These are phyloP conservation scores for Saturnispora kantuleensis DNA, from an alignment of 805 yeast genomes.

Conservation along the genomic window DNA sequence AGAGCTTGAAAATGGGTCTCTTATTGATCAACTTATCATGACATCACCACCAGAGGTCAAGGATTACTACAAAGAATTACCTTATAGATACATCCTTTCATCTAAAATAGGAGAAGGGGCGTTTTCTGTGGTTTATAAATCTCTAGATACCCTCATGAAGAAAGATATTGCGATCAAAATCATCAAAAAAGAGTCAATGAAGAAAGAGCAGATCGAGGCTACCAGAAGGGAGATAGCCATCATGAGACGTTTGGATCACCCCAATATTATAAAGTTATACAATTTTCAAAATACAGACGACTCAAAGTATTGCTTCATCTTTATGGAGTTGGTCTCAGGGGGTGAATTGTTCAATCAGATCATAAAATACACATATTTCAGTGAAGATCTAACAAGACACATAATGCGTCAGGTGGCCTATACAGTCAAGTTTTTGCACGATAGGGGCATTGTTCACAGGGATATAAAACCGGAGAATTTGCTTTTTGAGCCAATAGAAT, in stretches of 20 bases:
- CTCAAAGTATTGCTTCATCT: slow-evolving; percentile 45
- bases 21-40: too few relatives aligned
- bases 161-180: slow-evolving; percentile 62
- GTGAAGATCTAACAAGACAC: slow-evolving; percentile 63
- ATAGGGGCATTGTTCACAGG: slow-evolving; percentile 65
- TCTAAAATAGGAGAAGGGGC: slow-evolving; percentile 74
- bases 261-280: slow-evolving; percentile 48
- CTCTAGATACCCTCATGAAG: slow-evolving; percentile 37
- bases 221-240: slow-evolving; percentile 65
- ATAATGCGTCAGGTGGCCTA: slow-evolving; percentile 61
- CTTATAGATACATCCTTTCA: slow-evolving; percentile 19
- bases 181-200: slow-evolving; percentile 52
- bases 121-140: slow-evolving; percentile 75
- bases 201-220: slow-evolving; percentile 40
- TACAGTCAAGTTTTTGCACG: slow-evolving; percentile 63
- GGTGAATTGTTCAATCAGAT: slow-evolving; percentile 79
- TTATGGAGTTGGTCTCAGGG: slow-evolving; percentile 61
- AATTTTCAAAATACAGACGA: slow-evolving; percentile 41
- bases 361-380: slow-evolving; percentile 65
- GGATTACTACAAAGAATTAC: slow-evolving; percentile 22
- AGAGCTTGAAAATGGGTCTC: not conserved
- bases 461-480: slow-evolving; percentile 79
- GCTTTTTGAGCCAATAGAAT: slow-evolving; percentile 47
- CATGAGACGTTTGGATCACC: slow-evolving; percentile 55
- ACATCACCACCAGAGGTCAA: slow-evolving; percentile 11